Percentiles rank a stretch among this genome's conserved stretches.
These are phyloP conservation scores for Nannochloris sp. DNA, from an alignment of 139 green algal species.

Conservation along the genomic window DNA sequence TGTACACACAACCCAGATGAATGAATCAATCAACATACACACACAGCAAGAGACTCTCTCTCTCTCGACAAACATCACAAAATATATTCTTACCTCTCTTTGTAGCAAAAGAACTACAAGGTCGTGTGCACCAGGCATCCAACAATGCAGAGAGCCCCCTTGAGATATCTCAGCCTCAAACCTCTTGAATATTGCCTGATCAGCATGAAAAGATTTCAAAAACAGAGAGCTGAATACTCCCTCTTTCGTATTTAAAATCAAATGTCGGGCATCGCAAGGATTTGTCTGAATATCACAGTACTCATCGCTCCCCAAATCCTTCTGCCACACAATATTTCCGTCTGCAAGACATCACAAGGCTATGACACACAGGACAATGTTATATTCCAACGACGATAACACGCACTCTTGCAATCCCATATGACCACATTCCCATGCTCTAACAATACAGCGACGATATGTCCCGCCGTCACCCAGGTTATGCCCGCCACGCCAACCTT, in stretches of 20 bases:
- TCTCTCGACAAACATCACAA: slow-evolving; percentile 50
- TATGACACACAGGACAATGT: no score
- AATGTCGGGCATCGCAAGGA: slow-evolving; percentile 45
- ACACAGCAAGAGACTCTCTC: no score
- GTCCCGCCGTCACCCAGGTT: slow-evolving; percentile 48
- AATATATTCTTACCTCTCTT: slow-evolving; percentile 25
- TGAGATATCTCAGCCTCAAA: slow-evolving; percentile 47
- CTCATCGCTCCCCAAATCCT: slow-evolving; percentile 33
- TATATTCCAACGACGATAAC: no score
- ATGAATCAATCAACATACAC: no score
- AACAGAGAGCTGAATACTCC: slow-evolving; percentile 47
- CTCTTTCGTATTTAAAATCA: slow-evolving; percentile 42
- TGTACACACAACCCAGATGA: slow-evolving; percentile 9
- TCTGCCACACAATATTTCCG: slow-evolving; percentile 33
- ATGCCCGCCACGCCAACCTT: slow-evolving; percentile 22
- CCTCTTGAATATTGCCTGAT: slow-evolving; percentile 28
- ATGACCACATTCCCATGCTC: slow-evolving; percentile 52
- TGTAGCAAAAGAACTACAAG: slow-evolving; percentile 64
- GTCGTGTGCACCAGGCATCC: slow-evolving; percentile 41
- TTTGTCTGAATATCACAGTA: slow-evolving; percentile 42
- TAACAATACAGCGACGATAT: slow-evolving; percentile 58
- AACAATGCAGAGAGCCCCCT: slow-evolving; percentile 30
- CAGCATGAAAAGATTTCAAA: not conserved
- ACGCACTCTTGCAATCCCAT: slow-evolving; percentile 48
- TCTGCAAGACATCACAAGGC: not conserved